Evolutionary conservation across 2,329 filamentous ascomycete species (phyloP), one percentile per base, ranked within the genome.

Genomic region (Aspergillus niger): DNA sequence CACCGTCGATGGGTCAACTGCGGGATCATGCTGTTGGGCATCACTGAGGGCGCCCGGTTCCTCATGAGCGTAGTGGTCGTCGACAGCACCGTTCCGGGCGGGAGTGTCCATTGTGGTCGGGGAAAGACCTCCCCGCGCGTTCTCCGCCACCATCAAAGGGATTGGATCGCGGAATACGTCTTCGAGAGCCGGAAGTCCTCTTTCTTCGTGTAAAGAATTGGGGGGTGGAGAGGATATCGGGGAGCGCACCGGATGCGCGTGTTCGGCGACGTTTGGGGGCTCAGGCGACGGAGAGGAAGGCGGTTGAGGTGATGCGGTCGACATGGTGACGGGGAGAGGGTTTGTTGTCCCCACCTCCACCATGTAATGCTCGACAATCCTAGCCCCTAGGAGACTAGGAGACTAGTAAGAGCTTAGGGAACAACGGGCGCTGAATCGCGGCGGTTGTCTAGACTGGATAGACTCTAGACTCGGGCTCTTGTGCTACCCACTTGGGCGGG

Each of bases 141-240:
- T 69, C 53, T 61, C 60, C 64, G 71, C 70, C 64, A 67, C 67
- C 71, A 74, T 71, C 62, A 69, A 72, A 68, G 68, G 70, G 52
- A 67, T 51, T 28, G 67, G 65, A 52, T 62, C 60, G 58, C 65
- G 61, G 57, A 71, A 70, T 58, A 69, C 68, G 59, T 70, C 72
- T 67, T 74, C 67, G 52, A 74, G 63, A 26, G 69, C 64, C 59
- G 69, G 70, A 24, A 69, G 62, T 39, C 36, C 50, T 15, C 73
- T 67, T 49, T 72, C 66, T 56, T 75, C 74, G 17, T 67, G 69
- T 43, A 75, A 73, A 58, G 76, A 74, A 54, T 67, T 70, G 56
- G 72, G 73, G 55, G 76, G 69, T 64, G 62, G 65, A 8, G 61
- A 60, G n/a, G 54, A 70, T 39, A 74, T 73, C 15, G 67, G 67